A percentile compares a stretch with the other conserved stretches of the same genome.
These are phyloP conservation scores for Trifolium repens DNA, from an alignment of 306 rosid genomes.

Conservation along the genomic window DNA sequence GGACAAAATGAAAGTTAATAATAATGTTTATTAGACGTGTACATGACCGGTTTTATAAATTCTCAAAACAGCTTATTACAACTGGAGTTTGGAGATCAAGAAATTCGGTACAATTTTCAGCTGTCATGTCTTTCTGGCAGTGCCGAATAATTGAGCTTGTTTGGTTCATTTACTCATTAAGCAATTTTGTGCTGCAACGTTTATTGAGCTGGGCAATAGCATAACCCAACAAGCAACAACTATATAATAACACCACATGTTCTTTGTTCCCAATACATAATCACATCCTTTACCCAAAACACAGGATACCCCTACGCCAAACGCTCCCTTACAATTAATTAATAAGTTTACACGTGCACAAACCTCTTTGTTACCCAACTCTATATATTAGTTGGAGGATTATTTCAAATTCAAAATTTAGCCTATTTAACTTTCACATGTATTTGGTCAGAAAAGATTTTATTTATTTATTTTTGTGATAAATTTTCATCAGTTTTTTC, in stretches of 20 bases:
- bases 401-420: too few species aligned
- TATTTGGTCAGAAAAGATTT: too few species aligned
- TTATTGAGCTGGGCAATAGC: slow-evolving; percentile 22
- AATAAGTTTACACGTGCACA: neutral
- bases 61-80: slow-evolving; percentile 18
- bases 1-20: too few species aligned
- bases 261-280: slow-evolving; percentile 27
- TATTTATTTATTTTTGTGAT: too few species aligned
- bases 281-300: neutral
- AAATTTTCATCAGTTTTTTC: too few species aligned
- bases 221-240: slow-evolving; percentile 24
- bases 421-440: too few species aligned
- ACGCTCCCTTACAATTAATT: neutral
- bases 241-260: slow-evolving; percentile 25
- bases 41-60: neutral
- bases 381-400: too few species aligned
- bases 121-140: slow-evolving; percentile 33
- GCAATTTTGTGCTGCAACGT: neutral
- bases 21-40: too few species aligned
- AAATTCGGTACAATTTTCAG: slow-evolving; percentile 22
- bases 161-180: neutral
- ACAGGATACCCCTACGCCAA: neutral
- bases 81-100: neutral
- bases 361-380: neutral
- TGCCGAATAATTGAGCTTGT: slow-evolving; percentile 37